Evolutionary conservation across 306 rosid genomes (phyloP).

Genomic region (Begonia masoniana): DNA sequence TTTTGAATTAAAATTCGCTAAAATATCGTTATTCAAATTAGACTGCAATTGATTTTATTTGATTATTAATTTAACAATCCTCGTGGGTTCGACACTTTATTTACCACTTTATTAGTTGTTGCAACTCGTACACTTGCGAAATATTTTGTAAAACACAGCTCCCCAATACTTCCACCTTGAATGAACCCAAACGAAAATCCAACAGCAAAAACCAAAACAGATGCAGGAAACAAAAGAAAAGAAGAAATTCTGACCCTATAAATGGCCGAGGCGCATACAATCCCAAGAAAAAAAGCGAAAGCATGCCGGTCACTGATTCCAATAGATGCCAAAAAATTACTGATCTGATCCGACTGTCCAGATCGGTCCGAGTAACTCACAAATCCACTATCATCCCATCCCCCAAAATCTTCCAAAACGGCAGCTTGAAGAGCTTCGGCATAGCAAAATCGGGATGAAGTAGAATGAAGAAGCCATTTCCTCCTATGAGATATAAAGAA

Average conservation of each 20-base stretch:
- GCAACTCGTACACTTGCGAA: too few species aligned
- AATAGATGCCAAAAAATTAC: constrained; percentile 39
- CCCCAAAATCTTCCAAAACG: constrained; percentile 36
- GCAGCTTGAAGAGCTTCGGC: constrained; percentile 27
- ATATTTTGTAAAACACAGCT: too few species aligned
- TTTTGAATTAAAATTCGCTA: too few species aligned
- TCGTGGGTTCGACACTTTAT: too few species aligned
- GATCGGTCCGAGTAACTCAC: constrained; percentile 16
- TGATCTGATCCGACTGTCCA: constrained; percentile 47
- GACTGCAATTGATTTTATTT: too few species aligned
- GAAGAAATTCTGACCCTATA: constrained; percentile 83
- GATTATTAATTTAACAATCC: too few species aligned
- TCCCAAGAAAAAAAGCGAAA: constrained; percentile 49
- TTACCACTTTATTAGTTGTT: too few species aligned
- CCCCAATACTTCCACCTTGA: constrained; percentile 34
- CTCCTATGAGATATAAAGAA: constrained; percentile 11
- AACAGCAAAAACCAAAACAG: constrained; percentile 49
- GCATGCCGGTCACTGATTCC: constrained; percentile 54
- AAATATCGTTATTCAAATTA: too few species aligned
- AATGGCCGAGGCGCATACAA: constrained; percentile 71
- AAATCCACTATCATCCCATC: constrained; percentile 63
- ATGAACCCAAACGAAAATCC: constrained; percentile 65
- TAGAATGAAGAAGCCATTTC: constrained; percentile 20
- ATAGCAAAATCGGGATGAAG: constrained; percentile 17
- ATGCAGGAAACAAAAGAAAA: constrained; percentile 58